Evolutionary conservation across 2,329 filamentous ascomycete genomes (phyloP).

Genomic region (Pseudogymnoascus sp.): DNA sequence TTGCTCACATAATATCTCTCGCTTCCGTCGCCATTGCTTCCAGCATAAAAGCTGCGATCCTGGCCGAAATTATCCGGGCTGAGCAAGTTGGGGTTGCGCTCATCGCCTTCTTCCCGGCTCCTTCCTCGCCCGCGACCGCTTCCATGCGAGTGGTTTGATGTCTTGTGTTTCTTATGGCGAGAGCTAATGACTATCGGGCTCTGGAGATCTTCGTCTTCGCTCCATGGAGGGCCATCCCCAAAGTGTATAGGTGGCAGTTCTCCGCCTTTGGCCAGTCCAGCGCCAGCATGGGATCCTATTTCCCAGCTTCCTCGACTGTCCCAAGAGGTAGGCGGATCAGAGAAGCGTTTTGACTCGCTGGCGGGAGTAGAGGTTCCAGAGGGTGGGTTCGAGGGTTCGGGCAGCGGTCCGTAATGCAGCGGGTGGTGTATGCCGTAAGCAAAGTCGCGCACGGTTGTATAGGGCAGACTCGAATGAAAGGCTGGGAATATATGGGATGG

Average conservation of each 20-base stretch:
- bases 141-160: constrained; percentile 44
- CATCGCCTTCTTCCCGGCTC: constrained; percentile 38
- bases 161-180: constrained; percentile 79
- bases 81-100: constrained; percentile 36
- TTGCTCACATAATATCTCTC: constrained; percentile 69
- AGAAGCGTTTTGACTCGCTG: constrained; percentile 69
- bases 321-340: constrained; percentile 71
- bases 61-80: constrained; percentile 45
- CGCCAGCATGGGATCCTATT: constrained; percentile 32
- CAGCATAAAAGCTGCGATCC: constrained; percentile 59
- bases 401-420: constrained; percentile 88
- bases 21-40: constrained; percentile 60
- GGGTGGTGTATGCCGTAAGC: constrained; percentile 78
- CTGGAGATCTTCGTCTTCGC: constrained; percentile 89
- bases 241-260: constrained; percentile 78
- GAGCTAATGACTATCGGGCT: constrained; percentile 80
- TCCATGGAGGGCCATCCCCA: constrained; percentile 83
- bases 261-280: constrained; percentile 51
- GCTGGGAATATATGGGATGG: constrained; percentile 73
- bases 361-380: constrained; percentile 79
- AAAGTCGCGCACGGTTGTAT: constrained; percentile 91
- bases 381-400: constrained; percentile 58
- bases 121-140: constrained; percentile 33
- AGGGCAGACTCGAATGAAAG: constrained; percentile 77
- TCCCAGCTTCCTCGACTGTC: constrained; percentile 58